Conservation (phyloP, 2,329 filamentous ascomycete species). For the Neurospora sp. region DNA sequence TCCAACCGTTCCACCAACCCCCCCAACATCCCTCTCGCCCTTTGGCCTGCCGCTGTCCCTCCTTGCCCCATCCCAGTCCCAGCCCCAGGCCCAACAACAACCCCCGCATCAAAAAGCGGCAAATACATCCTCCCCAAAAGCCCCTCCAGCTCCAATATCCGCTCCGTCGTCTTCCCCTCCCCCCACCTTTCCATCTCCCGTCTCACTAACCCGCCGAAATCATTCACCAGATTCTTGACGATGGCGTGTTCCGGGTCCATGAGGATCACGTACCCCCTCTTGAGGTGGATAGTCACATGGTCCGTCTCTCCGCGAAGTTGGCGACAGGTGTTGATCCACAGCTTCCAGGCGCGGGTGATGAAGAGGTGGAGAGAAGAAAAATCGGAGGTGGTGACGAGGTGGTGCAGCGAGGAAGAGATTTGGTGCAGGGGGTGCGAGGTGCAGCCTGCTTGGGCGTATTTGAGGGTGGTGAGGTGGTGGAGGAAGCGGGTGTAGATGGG, state of each 20-base stretch:
- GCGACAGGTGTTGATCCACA: constrained; percentile 14
- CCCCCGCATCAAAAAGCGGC: constrained; percentile 12
- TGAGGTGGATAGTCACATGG: constrained; percentile 17
- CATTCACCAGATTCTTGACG: constrained; percentile 4
- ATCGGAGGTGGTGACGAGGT: background rate
- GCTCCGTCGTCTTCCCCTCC: constrained; percentile 8
- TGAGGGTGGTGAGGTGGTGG: constrained; percentile 10
- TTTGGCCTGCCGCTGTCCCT: background rate
- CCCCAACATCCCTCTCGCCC: constrained; percentile 10
- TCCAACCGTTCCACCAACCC: background rate
- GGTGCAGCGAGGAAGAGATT: background rate
- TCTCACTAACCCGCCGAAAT: constrained; percentile 4
- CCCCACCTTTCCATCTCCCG: constrained; percentile 5
- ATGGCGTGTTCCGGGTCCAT: constrained; percentile 8
- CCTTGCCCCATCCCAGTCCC: background rate
- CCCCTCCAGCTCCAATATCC: constrained; percentile 14
- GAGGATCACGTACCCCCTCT: constrained; percentile 17
- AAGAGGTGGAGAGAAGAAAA: constrained; percentile 2
- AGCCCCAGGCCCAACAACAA: background rate
- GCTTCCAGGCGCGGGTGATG: constrained; percentile 10
- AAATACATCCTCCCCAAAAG: constrained; percentile 16
- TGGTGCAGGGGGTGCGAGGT: background rate
- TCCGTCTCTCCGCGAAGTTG: constrained; percentile 9
- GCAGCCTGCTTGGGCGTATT: constrained; percentile 7
- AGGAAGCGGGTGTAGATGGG: constrained; percentile 14